Evolutionary conservation across 495 filamentous ascomycete species (phyloP).

Genomic region (Evansstolkia leycettana): DNA sequence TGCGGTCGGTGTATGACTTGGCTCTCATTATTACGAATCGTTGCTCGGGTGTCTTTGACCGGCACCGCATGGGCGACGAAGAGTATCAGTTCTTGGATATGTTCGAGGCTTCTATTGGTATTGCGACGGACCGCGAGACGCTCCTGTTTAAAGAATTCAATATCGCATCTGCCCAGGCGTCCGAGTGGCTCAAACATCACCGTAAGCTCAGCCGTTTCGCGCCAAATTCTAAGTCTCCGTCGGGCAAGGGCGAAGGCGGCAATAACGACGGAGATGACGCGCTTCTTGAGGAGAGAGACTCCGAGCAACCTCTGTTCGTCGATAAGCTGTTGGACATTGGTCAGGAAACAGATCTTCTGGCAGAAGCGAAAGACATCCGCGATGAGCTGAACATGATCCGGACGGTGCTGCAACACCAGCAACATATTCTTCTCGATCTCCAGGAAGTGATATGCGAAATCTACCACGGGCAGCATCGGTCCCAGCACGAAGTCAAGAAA

Average conservation of each 20-base stretch:
- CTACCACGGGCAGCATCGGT: constrained; percentile 29
- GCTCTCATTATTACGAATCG: constrained; percentile 52
- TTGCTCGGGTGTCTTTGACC: constrained; percentile 54
- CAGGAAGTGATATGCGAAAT: constrained; percentile 42
- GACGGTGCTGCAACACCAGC: constrained; percentile 48
- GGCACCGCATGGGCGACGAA: constrained; percentile 48
- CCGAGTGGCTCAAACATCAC: constrained; percentile 48
- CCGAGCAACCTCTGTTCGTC: constrained; percentile 40
- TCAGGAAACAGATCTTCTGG: constrained; percentile 50
- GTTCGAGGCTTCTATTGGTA: constrained; percentile 57
- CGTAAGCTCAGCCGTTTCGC: constrained; percentile 34
- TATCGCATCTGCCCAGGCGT: constrained; percentile 45
- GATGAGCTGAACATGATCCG: constrained; percentile 64
- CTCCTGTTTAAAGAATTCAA: constrained; percentile 54
- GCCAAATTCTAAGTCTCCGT: constrained; percentile 7
- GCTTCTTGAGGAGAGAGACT: constrained; percentile 9
- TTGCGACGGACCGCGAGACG: constrained; percentile 51
- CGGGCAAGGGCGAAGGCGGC: constrained; percentile 4
- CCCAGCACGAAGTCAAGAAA: constrained; percentile 41
- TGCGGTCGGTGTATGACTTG: constrained; percentile 51
- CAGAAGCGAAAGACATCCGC: constrained; percentile 59
- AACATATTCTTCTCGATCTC: constrained; percentile 40
- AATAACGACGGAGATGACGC: constrained; percentile 7
- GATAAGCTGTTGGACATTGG: constrained; percentile 58
- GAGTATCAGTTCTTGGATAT: constrained; percentile 61